A percentile compares a stretch with the other conserved stretches of the same genome.
Evolutionary conservation across 2,329 filamentous ascomycete species (phyloP).

Genomic region (Colletotrichum ledebouriae): DNA sequence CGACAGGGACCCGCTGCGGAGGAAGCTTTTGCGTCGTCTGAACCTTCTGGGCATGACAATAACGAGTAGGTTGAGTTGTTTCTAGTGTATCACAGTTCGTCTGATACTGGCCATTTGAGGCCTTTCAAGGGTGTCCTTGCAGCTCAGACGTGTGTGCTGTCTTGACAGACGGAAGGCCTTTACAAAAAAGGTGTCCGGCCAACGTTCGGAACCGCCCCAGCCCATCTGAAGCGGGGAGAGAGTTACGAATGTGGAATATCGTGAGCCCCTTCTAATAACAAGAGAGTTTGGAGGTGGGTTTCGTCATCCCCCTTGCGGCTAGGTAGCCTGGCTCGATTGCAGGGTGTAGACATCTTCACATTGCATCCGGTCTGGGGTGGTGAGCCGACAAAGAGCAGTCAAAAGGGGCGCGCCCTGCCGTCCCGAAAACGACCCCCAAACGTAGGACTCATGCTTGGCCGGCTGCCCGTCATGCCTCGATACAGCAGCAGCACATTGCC

Average conservation of each 20-base stretch:
- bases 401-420: conserved; percentile 34
- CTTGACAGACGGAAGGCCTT: background rate
- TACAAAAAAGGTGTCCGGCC: background rate
- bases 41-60: background rate
- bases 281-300: conserved; percentile 34
- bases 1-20: conserved; percentile 14
- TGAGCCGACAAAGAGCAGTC: conserved; percentile 25
- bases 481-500: conserved; percentile 20
- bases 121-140: background rate
- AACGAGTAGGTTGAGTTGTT: background rate
- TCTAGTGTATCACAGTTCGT: conserved; percentile 7
- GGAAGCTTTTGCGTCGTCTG: conserved; percentile 7
- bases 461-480: conserved; percentile 37
- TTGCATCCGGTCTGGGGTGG: conserved; percentile 29
- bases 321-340: conserved; percentile 20
- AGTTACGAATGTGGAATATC: conserved; percentile 35
- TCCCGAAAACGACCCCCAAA: conserved; percentile 11
- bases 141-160: background rate
- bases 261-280: conserved; percentile 39
- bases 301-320: conserved; percentile 26
- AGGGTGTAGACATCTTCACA: conserved; percentile 32
- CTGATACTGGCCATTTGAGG: background rate
- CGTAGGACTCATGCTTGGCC: background rate
- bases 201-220: background rate
- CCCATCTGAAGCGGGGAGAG: conserved; percentile 31